Evolutionary conservation across 805 yeast species (phyloP), one percentile per base, ranked within the genome.

Genomic region (Candida silvatica): DNA sequence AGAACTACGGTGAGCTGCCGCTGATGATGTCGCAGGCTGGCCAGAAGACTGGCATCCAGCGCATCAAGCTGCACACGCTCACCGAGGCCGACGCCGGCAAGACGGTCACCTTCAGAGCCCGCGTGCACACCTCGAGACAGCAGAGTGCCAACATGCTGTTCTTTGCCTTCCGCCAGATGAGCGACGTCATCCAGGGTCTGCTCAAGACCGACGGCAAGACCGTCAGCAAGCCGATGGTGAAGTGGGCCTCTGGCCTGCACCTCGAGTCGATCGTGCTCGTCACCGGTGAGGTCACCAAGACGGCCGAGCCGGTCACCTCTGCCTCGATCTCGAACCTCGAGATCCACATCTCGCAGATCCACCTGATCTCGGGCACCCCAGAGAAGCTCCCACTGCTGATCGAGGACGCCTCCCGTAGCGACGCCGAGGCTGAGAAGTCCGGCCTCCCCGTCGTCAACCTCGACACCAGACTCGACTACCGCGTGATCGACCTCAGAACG

Each of bases 401-500:
- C 52, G 99, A 92, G 68, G 99, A 92, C 62, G 97, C 97, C 23
- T 71, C 90, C 17, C 80, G 99, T 66, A 77, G 94, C 27, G 97
- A 90, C 49, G 85, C 84, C 30, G 94, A 86, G 55, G 96, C 95
- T 30, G 95, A 83, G 59, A 90, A 83, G 27, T 78, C 82, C 20
- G 90, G 90, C 17, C 73, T 87, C 48, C 97, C 97, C 29, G 83
- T 84, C 29, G 97, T 90, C 46, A 90, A 90, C 66, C 77, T 92
- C 56, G 98, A 92, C 64, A 92, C 98, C 24, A 77, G 98, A 60
- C 72, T 92, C 53, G 97, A 92, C 58, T 68, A 92, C 36, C 78
- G 99, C 59, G 97, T 90, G 37, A 87, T 92, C 59, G 99, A 92
- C 58, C 71, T 92, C 58, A 82, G 99, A 71, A 92, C 98, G 4